phyloP scores from a whole-genome alignment of 768 basidiomycete genomes.

The Leccinum uliginosum region DNA sequence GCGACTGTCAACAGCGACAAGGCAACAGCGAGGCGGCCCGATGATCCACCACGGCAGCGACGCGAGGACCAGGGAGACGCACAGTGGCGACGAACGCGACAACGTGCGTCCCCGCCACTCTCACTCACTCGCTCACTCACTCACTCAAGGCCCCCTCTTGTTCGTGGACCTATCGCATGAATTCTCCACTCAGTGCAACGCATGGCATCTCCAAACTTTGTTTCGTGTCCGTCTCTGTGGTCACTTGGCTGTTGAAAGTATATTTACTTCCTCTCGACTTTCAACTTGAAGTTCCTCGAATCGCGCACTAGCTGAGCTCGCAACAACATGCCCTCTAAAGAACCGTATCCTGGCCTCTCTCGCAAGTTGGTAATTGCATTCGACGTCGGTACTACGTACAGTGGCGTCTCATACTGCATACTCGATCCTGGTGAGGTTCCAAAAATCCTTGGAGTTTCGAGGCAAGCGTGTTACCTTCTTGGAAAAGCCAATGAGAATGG shows the following conservation, averaged over 20 bases:
- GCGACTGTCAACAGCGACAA: too few species aligned
- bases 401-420: conserved; percentile 36
- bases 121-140: too few species aligned
- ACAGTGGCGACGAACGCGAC: too few species aligned
- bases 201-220: not conserved
- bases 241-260: not conserved
- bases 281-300: not conserved
- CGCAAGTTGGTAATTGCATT: conserved; percentile 43
- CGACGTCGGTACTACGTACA: conserved; percentile 12
- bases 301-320: not conserved
- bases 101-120: too few species aligned
- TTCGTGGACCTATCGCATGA: not conserved
- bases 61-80: too few species aligned
- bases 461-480: conserved; percentile 13
- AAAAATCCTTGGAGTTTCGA: conserved; percentile 24
- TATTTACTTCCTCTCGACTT: not conserved
- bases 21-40: too few species aligned
- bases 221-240: not conserved
- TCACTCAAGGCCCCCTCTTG: too few species aligned
- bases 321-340: conserved; percentile 22
- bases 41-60: too few species aligned
- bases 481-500: not conserved
- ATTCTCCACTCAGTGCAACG: not conserved
- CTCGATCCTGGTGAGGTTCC: conserved; percentile 34
- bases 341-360: conserved; percentile 34